Base-by-base conservation (phyloP, 1,284 basidiomycete genomes). In the Heterobasidion parviporum region DNA sequence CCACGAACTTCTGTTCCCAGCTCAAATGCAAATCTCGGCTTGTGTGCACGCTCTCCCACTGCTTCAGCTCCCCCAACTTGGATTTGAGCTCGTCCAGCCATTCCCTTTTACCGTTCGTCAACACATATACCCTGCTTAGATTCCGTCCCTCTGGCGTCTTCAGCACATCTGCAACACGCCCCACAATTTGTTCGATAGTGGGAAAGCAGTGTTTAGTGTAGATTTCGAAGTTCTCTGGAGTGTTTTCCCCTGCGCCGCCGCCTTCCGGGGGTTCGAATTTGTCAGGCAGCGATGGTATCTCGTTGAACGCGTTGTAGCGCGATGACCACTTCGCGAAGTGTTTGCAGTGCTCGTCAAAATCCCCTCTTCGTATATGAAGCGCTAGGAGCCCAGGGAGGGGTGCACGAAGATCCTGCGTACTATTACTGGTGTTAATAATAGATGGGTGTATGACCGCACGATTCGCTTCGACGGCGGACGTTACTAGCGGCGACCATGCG, bases 291-390 rank as follows among this genome's bases (percentile, higher is more conserved):
- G 64, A 65, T 0, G 78, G 74, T 57, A 80, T 75, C 53, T 76
- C 73, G 63, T 84, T 86, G 60, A 85, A 74, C 5, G 80, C 83
- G 67, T 80, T 79, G 67, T 78, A 87, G 0, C 64, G 60, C 0
- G 76, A 65, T 20, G 67, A 65, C 78, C 78, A 83, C 4, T 67
- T 62, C 1, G 77, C 77, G 38, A 87, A 74, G 57, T 78, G 73
- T 6, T 71, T 68, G 62, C 86, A 89, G 64, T 87, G 85, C 0
- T 77, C 72, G 36, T 65, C 72, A 65, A 80, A 89, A 65, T 89
- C 87, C 8, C 86, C 87, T 2, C 83, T 73, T 0, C 86, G 79
- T 50, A 88, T 70, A 62, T 89, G 86, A 10, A 89, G 62, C 0
- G 83, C 85, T 34, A 88, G 68, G 14, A 87, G 70, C 1, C 81